Conservation (phyloP, 1,139 yeast species). For the Meyerozyma athensensis region DNA sequence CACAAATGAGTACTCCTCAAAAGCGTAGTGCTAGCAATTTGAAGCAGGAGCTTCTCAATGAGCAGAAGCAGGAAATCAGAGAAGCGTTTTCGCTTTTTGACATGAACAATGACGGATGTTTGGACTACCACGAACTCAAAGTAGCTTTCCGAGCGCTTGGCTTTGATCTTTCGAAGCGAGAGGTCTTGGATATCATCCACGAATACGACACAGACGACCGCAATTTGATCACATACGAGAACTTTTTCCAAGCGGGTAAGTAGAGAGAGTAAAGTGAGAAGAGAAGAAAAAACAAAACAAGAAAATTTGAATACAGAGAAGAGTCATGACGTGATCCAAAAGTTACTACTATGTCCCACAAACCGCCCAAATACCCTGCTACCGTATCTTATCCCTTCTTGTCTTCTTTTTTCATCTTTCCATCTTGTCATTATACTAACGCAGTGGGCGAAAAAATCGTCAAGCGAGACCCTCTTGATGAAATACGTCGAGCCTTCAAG, state of each 20-base stretch:
- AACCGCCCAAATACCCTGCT: too few species aligned
- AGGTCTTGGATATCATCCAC: constrained; percentile 74
- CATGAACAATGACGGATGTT: constrained; percentile 82
- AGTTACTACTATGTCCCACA: neutral
- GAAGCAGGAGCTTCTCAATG: constrained; percentile 71
- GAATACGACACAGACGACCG: constrained; percentile 79
- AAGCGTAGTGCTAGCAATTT: constrained; percentile 31
- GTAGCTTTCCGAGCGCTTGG: constrained; percentile 94
- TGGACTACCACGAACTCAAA: constrained; percentile 89
- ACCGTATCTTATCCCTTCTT: neutral
- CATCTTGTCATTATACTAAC: constrained; percentile 22
- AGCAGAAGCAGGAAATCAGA: constrained; percentile 86
- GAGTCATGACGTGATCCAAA: neutral
- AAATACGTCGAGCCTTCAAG: constrained; percentile 83
- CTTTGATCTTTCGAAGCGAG: constrained; percentile 76
- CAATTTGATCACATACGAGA: constrained; percentile 71
- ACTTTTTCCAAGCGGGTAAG: constrained; percentile 69
- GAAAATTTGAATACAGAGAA: neutral
- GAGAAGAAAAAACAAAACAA: neutral
- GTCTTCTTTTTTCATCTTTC: neutral
- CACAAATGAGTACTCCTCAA: constrained; percentile 9
- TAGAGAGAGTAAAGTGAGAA: constrained; percentile 11
- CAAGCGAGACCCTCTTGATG: constrained; percentile 89
- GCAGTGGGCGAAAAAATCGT: constrained; percentile 70
- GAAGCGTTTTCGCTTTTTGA: constrained; percentile 94